Base-by-base conservation (phyloP, 2,329 filamentous ascomycete genomes). In the Hysterium pulicare region DNA sequence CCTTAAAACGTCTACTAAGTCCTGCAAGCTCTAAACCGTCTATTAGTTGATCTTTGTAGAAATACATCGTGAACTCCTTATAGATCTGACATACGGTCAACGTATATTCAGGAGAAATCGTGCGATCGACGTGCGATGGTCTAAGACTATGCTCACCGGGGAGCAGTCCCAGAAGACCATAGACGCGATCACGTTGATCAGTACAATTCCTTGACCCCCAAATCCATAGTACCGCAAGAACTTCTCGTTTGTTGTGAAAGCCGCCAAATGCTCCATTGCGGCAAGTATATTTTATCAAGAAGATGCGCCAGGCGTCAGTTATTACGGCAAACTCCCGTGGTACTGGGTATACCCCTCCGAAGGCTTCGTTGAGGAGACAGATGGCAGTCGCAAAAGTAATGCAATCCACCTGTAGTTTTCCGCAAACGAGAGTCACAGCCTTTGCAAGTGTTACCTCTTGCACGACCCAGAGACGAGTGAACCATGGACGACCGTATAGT, bases 381-480 rank as follows among this genome's bases (percentile, higher is more conserved):
- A 28, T 7, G 24, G 24, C 24, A 13, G 7, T 13, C 24, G 24
- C 24, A 13, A 28, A 28, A 28, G 13, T 7, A 8, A 8, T 13
- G 8, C 24, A 28, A 8, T 28, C 24, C 22, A 42, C 4, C 15
- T 17, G 5, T 13, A 16, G 15, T 13, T 26, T n/a, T 17, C 32
- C 39, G 16, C 39, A 41, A 15, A 34, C 26, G 28, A 41, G 20
- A 8, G 31, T 33, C 30, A 41, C 31, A 35, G 28, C 19, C 24
- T 30, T 41, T 13, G 30, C 19, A 13, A 41, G 28, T 16, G 21
- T 33, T 16, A 35, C 39, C 22, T 41, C 39, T 21, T 41, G 39
- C n/a, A 41, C 19, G 13, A 41, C 39, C 39, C 39, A 41, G 3
- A 41, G n/a, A 15, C 39, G 33, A n/a, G 22, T 41, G 28, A 30